Evolutionary conservation across 192 early-diverging fungal genomes (phyloP).

Genomic region (Mortierella alpina): DNA sequence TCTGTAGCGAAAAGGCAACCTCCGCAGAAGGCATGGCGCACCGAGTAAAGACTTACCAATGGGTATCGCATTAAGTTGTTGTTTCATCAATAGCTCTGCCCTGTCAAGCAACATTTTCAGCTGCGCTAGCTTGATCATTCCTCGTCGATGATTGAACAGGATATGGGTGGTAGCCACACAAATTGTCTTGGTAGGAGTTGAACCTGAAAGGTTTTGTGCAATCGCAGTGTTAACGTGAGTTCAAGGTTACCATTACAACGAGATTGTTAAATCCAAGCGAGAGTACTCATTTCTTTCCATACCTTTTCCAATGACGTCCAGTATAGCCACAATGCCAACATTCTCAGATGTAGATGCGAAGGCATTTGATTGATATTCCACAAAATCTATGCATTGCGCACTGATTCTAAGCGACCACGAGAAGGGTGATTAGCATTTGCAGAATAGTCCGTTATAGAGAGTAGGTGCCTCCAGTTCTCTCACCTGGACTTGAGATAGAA

Average conservation of each 20-base stretch:
- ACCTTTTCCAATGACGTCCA: conserved; percentile 31
- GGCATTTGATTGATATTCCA: conserved; percentile 16
- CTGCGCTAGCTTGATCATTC: conserved; percentile 47
- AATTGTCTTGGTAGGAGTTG: background rate
- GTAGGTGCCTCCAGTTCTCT: background rate
- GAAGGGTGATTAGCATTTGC: background rate
- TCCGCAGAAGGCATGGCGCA: background rate
- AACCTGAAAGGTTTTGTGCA: background rate
- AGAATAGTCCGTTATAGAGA: background rate
- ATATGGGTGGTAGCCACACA: conserved; percentile 46
- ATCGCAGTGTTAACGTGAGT: background rate
- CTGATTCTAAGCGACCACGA: conserved; percentile 11
- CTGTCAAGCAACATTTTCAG: conserved; percentile 28
- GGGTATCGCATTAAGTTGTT: conserved; percentile 1
- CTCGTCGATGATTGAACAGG: conserved; percentile 21
- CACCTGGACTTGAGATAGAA: conserved; percentile 33
- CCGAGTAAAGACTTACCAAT: conserved; percentile 14
- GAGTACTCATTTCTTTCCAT: background rate
- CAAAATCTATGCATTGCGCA: background rate
- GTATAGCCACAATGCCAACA: conserved; percentile 41
- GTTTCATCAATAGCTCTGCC: conserved; percentile 3
- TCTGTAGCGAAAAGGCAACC: background rate
- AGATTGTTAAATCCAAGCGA: background rate
- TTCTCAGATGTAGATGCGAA: conserved; percentile 10
- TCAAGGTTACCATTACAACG: background rate